These are phyloP conservation scores for Solanum dulcamara DNA, from an alignment of 257 asterid genomes.

Conservation along the genomic window DNA sequence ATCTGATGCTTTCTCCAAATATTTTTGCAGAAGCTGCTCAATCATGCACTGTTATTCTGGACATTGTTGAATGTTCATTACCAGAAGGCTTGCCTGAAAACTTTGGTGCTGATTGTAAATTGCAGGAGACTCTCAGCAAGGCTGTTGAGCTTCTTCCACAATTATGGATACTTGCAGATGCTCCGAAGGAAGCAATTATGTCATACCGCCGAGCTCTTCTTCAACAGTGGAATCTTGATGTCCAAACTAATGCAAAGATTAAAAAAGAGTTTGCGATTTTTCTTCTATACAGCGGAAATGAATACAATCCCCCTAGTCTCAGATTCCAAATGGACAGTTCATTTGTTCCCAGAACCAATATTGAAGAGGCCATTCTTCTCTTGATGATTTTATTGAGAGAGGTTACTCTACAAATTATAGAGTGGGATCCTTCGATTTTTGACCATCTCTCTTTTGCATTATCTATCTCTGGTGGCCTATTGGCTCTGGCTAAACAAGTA, in stretches of 20 bases:
- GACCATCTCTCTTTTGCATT: slow-evolving; percentile 79
- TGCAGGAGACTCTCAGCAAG: slow-evolving; percentile 74
- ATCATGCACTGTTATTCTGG: slow-evolving; percentile 87
- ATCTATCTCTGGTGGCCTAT: slow-evolving; percentile 62
- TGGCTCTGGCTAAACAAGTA: slow-evolving; percentile 64
- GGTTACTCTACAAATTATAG: slow-evolving; percentile 40
- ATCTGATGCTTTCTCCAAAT: slow-evolving; percentile 20
- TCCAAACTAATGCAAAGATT: slow-evolving; percentile 54
- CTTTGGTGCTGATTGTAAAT: slow-evolving; percentile 69
- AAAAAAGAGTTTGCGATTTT: slow-evolving; percentile 71
- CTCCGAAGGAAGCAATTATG: slow-evolving; percentile 59
- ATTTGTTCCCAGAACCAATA: slow-evolving; percentile 71
- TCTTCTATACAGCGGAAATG: slow-evolving; percentile 79
- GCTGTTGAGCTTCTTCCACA: slow-evolving; percentile 87
- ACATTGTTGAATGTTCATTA: slow-evolving; percentile 76
- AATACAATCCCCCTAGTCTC: slow-evolving; percentile 60
- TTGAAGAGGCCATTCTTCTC: slow-evolving; percentile 85
- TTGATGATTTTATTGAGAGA: slow-evolving; percentile 58
- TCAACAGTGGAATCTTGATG: slow-evolving; percentile 74
- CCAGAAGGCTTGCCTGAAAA: slow-evolving; percentile 89
- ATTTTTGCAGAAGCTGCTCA: slow-evolving; percentile 94
- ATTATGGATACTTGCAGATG: slow-evolving; percentile 71
- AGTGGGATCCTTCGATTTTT: slow-evolving; percentile 79
- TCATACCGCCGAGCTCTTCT: slow-evolving; percentile 85
- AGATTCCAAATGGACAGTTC: slow-evolving; percentile 61